Base-by-base conservation (phyloP, 805 yeast genomes). In the Candida sanyiensis region DNA sequence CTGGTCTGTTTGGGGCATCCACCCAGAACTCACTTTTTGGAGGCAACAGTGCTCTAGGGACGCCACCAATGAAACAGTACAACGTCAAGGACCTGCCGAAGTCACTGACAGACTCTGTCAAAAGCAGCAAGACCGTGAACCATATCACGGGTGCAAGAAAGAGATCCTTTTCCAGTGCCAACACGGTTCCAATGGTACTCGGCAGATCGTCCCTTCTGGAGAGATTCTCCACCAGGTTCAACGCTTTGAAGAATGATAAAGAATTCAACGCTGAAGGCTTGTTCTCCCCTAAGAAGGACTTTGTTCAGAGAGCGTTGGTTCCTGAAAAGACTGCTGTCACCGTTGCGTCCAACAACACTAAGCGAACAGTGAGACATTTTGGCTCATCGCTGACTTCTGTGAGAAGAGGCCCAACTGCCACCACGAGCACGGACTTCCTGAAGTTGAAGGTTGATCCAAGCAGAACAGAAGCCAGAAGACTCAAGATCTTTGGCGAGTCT, bases 381-480 rank as follows among this genome's bases (percentile, higher is more conserved):
- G 35, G 42, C 2, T 28, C 42, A 11, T 33, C 37, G 12, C 26
- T 30, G 10, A 10, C 35, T 9, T 26, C 33, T 6, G 6, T 24
- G 11, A 28, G 39, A 16, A 38, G 31, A 17, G 24, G 20, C 16
- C 26, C 37, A 21, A 33, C 43, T 24, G 40, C 44, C 12, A 33
- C 46, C 21, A 38, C 39, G 6, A 32, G 46, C 1, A 47, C 44
- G 21, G 36, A 43, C 10, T 33, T 46, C 17, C 31, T 55, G 33
- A 65, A 57, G 43, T 42, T 69, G 35, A 62, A 62, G 28, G 64
- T 68, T 13, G 72, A 69, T 39, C 61, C 70, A 12, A 48, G 51
- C 4, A 61, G 71, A 47, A 64, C 67, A 28, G 70, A 68, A 7
- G 68, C 72, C 0, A 67, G 69, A 46, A 64, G 66, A 46, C 34